These are phyloP conservation scores for Aspergillus sp. DNA, from an alignment of 2,329 filamentous ascomycete genomes.

Conservation along the genomic window DNA sequence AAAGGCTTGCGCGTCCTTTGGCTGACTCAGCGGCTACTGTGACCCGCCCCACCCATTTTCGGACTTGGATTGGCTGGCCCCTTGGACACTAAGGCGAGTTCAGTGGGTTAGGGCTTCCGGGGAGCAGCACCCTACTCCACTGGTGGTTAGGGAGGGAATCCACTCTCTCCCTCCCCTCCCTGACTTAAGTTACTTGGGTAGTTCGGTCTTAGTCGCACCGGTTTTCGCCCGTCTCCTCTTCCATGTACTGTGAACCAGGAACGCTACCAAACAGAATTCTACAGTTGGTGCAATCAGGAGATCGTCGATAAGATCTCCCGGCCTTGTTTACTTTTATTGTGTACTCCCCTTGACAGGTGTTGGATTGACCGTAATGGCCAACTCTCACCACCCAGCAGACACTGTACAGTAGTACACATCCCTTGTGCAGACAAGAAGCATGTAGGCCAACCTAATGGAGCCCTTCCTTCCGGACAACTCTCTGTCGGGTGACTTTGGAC, in stretches of 20 bases:
- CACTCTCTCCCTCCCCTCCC: neutral
- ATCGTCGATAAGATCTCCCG: slow-evolving; percentile 18
- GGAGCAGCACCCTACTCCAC: slow-evolving; percentile 10
- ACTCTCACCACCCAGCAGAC: too few relatives aligned
- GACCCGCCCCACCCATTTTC: neutral
- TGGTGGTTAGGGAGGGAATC: neutral
- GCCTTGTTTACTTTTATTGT: slow-evolving; percentile 6
- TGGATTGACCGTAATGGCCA: neutral
- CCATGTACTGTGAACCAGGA: neutral
- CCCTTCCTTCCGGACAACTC: neutral
- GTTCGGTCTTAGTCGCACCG: neutral
- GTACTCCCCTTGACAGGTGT: neutral
- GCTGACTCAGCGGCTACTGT: slow-evolving; percentile 30
- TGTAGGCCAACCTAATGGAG: neutral
- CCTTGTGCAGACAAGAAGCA: neutral
- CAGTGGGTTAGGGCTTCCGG: slow-evolving; percentile 6
- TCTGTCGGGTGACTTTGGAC: neutral
- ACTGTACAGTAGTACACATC: too few relatives aligned
- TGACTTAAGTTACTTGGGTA: neutral
- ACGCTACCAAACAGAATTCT: too few relatives aligned
- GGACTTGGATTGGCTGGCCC: neutral
- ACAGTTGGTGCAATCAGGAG: slow-evolving; percentile 6
- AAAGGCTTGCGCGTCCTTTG: slow-evolving; percentile 37
- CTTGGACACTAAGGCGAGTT: neutral
- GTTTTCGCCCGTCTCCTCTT: neutral